Conservation (phyloP, 129 eudicot species). For the Lactuca sativa region DNA sequence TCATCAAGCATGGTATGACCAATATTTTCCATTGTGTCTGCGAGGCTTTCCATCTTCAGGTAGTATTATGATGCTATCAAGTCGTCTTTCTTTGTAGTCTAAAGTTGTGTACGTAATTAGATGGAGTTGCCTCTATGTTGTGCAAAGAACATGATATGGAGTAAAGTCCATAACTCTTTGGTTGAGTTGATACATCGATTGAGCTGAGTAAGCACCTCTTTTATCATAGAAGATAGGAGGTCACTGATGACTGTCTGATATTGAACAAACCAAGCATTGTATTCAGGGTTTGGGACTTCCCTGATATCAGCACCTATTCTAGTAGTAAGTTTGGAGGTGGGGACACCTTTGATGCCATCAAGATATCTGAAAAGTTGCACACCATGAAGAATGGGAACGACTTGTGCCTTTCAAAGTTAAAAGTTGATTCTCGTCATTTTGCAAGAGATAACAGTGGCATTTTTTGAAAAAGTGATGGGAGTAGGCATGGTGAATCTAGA, state of each 20-base stretch:
- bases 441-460: too few species aligned
- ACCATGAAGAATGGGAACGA: not conserved
- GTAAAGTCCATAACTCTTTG: not conserved
- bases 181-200: not conserved
- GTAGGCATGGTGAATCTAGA: too few species aligned
- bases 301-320: not conserved
- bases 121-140: not conserved
- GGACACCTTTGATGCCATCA: not conserved
- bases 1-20: not conserved
- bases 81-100: not conserved
- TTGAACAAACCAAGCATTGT: too few species aligned
- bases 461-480: too few species aligned
- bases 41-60: not conserved
- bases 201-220: not conserved
- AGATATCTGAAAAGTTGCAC: not conserved
- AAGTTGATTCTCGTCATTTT: too few species aligned
- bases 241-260: not conserved
- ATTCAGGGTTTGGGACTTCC: too few species aligned
- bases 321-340: not conserved
- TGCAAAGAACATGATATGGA: not conserved
- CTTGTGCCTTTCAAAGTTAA: too few species aligned
- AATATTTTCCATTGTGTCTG: not conserved
- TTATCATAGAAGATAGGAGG: not conserved
- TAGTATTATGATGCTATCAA: not conserved
- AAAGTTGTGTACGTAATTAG: not conserved